Evolutionary conservation across 1,284 basidiomycete genomes (phyloP).

Genomic region (Microbotryum intermedium): DNA sequence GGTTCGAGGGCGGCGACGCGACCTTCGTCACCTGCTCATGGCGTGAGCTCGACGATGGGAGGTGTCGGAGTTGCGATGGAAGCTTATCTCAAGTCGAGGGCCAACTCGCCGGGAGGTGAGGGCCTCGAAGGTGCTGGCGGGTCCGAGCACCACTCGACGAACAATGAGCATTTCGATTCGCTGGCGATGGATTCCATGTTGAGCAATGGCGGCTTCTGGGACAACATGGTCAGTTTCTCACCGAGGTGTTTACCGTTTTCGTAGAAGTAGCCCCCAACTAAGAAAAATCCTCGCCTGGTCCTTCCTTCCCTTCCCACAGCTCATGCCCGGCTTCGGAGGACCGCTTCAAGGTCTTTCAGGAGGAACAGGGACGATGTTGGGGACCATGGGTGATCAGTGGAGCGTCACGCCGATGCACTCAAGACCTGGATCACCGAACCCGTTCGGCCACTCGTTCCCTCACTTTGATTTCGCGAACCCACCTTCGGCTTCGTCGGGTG

Average conservation of each 20-base stretch:
- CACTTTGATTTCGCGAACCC: no score
- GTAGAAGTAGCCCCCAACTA: background rate
- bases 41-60: background rate
- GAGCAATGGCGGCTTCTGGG: slow-evolving; percentile 3
- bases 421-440: no score
- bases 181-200: slow-evolving; percentile 11
- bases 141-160: background rate
- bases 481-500: no score
- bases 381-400: background rate
- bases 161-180: background rate
- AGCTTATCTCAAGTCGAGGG: background rate
- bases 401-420: no score
- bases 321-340: slow-evolving; percentile 6
- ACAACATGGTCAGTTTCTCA: background rate
- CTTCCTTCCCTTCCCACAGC: background rate
- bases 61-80: no score
- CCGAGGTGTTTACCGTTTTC: no score
- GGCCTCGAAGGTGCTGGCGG: background rate
- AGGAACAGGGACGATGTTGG: background rate
- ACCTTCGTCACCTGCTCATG: slow-evolving; percentile 13
- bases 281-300: background rate
- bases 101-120: background rate
- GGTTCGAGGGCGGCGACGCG: slow-evolving; percentile 25
- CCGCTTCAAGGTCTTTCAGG: background rate
- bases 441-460: no score